These are phyloP conservation scores for Lentinula edodes DNA, from an alignment of 768 basidiomycete species.

Conservation along the genomic window DNA sequence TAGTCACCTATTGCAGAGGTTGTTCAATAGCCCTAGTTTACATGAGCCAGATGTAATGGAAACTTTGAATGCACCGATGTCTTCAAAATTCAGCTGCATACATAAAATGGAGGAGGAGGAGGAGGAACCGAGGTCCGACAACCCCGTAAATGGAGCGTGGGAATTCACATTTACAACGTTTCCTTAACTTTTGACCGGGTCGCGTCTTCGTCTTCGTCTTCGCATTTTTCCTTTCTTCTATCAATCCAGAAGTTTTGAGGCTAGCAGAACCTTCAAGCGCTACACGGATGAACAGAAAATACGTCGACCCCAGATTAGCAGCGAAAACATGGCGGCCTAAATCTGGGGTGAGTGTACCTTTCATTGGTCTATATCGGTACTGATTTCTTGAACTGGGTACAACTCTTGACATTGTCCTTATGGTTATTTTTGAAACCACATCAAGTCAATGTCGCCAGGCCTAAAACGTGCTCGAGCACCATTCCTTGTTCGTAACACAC, in stretches of 20 bases:
- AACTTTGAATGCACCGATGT: no score
- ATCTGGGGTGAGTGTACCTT: slow-evolving; percentile 36
- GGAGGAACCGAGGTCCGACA: no score
- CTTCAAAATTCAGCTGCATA: no score
- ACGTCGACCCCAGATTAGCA: slow-evolving; percentile 36
- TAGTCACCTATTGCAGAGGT: no score
- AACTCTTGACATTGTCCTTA: neutral
- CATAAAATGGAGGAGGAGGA: no score
- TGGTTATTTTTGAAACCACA: neutral
- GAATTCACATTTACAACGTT: neutral
- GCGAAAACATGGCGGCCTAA: slow-evolving; percentile 49
- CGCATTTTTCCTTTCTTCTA: no score
- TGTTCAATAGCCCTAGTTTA: no score
- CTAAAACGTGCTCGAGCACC: slow-evolving; percentile 84
- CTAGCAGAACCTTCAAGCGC: no score
- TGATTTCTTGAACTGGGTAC: neutral
- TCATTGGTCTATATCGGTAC: neutral
- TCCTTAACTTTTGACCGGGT: neutral
- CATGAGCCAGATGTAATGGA: no score
- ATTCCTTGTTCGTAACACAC: slow-evolving; percentile 70
- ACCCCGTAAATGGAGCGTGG: neutral
- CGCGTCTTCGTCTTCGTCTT: neutral
- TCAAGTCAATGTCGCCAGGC: slow-evolving; percentile 79
- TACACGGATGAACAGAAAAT: slow-evolving; percentile 12
- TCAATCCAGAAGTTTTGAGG: no score